phyloP scores from a whole-genome alignment of 2,329 filamentous ascomycete species.

The Fonsecaea monophora region DNA sequence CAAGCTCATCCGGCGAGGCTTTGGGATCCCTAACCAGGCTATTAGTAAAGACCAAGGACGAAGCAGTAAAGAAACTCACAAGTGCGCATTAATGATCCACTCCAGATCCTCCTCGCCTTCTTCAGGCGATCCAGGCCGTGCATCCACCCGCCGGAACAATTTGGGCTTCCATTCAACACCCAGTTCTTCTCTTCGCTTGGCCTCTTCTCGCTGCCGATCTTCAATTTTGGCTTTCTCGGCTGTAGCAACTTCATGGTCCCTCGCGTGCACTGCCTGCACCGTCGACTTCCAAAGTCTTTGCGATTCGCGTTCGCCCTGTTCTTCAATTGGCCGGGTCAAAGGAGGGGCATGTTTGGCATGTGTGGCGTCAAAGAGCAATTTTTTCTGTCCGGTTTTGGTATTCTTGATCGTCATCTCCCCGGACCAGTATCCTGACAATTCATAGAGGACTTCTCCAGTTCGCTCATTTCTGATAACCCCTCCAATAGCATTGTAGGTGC shows the following conservation, averaged over 20 bases:
- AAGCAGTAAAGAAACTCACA: slow-evolving; percentile 64
- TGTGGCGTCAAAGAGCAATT: slow-evolving; percentile 86
- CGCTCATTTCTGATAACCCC: slow-evolving; percentile 87
- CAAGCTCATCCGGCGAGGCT: slow-evolving; percentile 27
- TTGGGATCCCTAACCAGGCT: slow-evolving; percentile 31
- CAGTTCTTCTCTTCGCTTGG: slow-evolving; percentile 76
- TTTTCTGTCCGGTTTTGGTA: slow-evolving; percentile 85
- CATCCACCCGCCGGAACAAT: slow-evolving; percentile 78
- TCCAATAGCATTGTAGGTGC: slow-evolving; percentile 94
- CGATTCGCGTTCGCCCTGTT: slow-evolving; percentile 90
- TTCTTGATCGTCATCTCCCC: slow-evolving; percentile 94
- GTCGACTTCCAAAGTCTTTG: slow-evolving; percentile 86
- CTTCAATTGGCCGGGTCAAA: slow-evolving; percentile 74
- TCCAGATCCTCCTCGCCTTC: slow-evolving; percentile 89
- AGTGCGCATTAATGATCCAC: slow-evolving; percentile 87
- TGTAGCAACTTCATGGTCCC: slow-evolving; percentile 87
- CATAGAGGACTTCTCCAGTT: slow-evolving; percentile 85
- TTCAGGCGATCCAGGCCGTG: slow-evolving; percentile 72
- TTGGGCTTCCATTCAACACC: slow-evolving; percentile 86
- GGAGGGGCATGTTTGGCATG: slow-evolving; percentile 78
- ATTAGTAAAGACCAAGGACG: slow-evolving; percentile 6
- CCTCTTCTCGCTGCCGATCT: slow-evolving; percentile 87
- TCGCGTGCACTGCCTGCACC: slow-evolving; percentile 78
- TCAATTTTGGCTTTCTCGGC: slow-evolving; percentile 97
- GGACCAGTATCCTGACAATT: slow-evolving; percentile 91